Evolutionary conservation across 495 filamentous ascomycete species (phyloP), one percentile per base, ranked within the genome.

Genomic region (Amniculicola lignicola): DNA sequence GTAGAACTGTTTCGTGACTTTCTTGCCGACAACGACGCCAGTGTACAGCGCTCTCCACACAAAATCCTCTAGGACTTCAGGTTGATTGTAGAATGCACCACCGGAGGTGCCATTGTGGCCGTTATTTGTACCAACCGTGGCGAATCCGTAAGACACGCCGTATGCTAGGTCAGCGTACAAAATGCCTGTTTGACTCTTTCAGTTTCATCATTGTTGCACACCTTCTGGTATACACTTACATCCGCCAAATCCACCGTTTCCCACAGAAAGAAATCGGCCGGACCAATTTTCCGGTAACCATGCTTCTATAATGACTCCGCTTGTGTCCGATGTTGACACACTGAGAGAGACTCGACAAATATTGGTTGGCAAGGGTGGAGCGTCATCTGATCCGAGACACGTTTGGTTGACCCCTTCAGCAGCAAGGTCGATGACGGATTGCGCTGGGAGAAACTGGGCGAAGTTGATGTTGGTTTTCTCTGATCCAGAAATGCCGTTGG

Each of bases 331-430:
- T 0, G 82, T 84, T 1, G 73, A 53, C 7, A 85, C 75, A 27
- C 70, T 72, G 62, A 86, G 74, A 14, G 77, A 75, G 27, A 84
- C 63, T 12, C 82, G 79, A 61, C 82, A 86, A 0, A 80, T 23
- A 57, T 85, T 75, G 9, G 53, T 52, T 1, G 63, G 46, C 5
- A 82, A 74, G 0, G n/a, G n/a, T n/a, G n/a, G n/a, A n/a, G n/a
- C n/a, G n/a, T n/a, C n/a, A 62, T 28, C 51, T 81, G 78, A 19
- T 57, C 72, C 3, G 71, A 40, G n/a, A 48, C 50, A 42, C 29
- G 57, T 44, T 79, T 83, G 12, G 68, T n/a, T 73, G 4, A 74
- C 49, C 36, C 74, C 69, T 36, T 77, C 72, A 50, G 77, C 74
- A 10, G 74, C 64, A 44, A 82, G 57, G 4, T 70, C 67, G 18